Base-by-base conservation (phyloP, 2,329 filamentous ascomycete genomes). In the Botrytis hyacinthi region DNA sequence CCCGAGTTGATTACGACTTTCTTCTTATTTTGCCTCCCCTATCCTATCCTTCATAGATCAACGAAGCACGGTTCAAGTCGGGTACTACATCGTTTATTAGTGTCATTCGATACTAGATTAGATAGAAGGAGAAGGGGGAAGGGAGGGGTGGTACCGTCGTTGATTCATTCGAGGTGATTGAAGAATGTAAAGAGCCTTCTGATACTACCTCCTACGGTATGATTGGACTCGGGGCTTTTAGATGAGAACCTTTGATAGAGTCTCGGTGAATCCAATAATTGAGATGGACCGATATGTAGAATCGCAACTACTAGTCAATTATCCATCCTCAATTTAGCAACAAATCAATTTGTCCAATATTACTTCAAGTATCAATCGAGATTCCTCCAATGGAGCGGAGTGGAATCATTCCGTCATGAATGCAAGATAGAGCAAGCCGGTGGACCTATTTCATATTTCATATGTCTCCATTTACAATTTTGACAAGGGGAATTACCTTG, bases 1-100 rank as follows among this genome's bases (percentile, higher is more conserved):
- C 65, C 65, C 65, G 65, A 68, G 65, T 68, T 68, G 26, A 68
- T 54, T 54, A 54, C 65, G 46, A 68, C 20, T 37, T 37, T 68
- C 14, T 65, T 40, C 44, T 51, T 46, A 20, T 35, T 51, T 40
- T 67, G 32, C 46, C 65, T 67, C 65, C 32, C 65, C 65, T 67
- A 67, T 67, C 46, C 46, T 67, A 29, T 67, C 35, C 46, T 16
- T 40, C 35, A 54, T 14, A n/a, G 32, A n/a, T 54, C 65, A 29
- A 67, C 14, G 9, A 35, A 35, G 65, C 65, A 54, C 46, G 65
- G 46, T 68, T 68, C 65, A 40, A 40, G 46, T 54, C 65, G 65
- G 65, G 46, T 68, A 42, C 48, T 54, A 68, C 65, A 22, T 68
- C 48, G 35, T 37, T 54, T 68, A 18, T 42, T 67, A 40, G 46